Conservation (phyloP, 768 basidiomycete genomes). For the Lentinus brumalis region DNA sequence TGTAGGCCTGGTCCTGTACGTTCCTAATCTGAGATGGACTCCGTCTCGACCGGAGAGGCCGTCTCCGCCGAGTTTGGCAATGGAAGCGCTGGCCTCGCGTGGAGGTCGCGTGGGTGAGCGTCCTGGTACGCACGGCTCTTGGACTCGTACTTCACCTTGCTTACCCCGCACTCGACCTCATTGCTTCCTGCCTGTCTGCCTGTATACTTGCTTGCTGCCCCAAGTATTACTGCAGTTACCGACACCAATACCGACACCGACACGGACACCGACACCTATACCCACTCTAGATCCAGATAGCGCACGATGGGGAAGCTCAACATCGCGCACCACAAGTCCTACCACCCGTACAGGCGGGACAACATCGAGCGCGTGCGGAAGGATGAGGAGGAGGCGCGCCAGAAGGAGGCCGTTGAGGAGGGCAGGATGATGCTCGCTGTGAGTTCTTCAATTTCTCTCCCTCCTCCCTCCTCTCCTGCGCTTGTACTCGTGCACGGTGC, state of each 20-base stretch:
- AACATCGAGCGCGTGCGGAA: conserved; percentile 79
- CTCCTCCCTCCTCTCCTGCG: conserved; percentile 6
- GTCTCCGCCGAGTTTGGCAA: no score
- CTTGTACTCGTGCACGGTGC: conserved; percentile 4
- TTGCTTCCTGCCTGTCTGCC: no score
- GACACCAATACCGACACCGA: no score
- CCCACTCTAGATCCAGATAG: not conserved
- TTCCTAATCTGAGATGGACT: no score
- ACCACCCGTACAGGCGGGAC: conserved; percentile 83
- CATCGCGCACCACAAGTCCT: conserved; percentile 90
- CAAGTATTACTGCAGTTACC: no score
- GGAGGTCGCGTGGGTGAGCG: no score
- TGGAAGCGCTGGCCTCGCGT: no score
- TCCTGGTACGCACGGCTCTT: not conserved
- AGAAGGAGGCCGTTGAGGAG: conserved; percentile 68
- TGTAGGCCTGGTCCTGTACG: no score
- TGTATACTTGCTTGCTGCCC: not conserved
- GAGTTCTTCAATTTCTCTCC: conserved; percentile 28
- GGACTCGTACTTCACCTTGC: not conserved
- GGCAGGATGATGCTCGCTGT: conserved; percentile 74
- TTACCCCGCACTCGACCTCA: not conserved
- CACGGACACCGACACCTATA: not conserved
- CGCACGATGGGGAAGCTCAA: conserved; percentile 79
- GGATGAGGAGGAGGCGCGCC: conserved; percentile 80
- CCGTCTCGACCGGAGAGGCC: no score